phyloP scores from a whole-genome alignment of 345 rosid species.

The Euphorbia peplus region DNA sequence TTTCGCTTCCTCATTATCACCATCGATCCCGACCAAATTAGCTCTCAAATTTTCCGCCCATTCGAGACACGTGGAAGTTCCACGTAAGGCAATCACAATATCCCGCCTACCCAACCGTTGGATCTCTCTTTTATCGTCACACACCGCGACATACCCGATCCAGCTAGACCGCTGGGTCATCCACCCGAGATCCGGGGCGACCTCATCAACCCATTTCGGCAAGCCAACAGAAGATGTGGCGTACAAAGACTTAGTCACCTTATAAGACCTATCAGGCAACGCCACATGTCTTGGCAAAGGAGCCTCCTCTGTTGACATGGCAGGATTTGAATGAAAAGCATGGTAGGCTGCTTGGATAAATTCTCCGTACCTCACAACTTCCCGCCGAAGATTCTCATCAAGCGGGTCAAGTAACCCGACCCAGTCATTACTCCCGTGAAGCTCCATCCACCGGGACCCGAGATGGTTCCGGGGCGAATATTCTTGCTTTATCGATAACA shows the following conservation, averaged over 20 bases:
- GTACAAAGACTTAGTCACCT: constrained; percentile 71
- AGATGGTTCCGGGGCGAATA: constrained; percentile 81
- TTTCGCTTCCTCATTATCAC: constrained; percentile 15
- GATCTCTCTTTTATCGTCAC: constrained; percentile 73
- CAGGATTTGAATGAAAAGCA: constrained; percentile 75
- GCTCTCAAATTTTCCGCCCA: constrained; percentile 92
- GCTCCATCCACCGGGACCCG: constrained; percentile 74
- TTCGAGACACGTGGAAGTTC: constrained; percentile 90
- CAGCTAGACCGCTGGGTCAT: constrained; percentile 95
- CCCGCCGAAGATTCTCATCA: constrained; percentile 61
- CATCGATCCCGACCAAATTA: constrained; percentile 25
- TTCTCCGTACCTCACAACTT: constrained; percentile 57
- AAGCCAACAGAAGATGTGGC: constrained; percentile 84
- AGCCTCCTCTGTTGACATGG: constrained; percentile 49
- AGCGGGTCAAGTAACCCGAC: constrained; percentile 54
- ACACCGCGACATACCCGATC: constrained; percentile 91
- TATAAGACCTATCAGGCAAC: constrained; percentile 61
- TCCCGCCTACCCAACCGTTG: constrained; percentile 95
- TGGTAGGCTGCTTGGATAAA: constrained; percentile 51
- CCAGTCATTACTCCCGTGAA: constrained; percentile 52
- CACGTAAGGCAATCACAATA: constrained; percentile 84
- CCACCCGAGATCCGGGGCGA: constrained; percentile 87
- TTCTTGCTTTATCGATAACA: constrained; percentile 63
- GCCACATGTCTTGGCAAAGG: constrained; percentile 59
- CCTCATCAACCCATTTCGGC: constrained; percentile 79